Base-by-base conservation (phyloP, 1,139 yeast genomes). In the Saccharomyces pastorianus region DNA sequence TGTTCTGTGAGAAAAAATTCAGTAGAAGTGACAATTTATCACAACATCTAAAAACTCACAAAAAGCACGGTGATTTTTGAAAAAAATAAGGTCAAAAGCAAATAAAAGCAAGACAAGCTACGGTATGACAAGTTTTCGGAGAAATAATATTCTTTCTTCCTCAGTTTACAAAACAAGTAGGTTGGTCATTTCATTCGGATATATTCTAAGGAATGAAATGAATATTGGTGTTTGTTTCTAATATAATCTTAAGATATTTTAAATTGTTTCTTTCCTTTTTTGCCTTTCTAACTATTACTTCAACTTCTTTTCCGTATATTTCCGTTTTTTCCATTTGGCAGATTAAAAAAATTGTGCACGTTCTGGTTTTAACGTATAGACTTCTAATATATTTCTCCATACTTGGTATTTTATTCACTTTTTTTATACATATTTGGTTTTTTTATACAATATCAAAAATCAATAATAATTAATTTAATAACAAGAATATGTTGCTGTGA, bases 1-100 rank as follows among this genome's bases (percentile, higher is more conserved):
- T 74, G 49, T 77, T 79, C 51, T 87, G 95, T 65, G 82, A 83
- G 53, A 86, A 86, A 73, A 82, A 82, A 66, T 87, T 87, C 66
- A 83, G 90, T 58, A 75, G 95, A 59, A 80, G 88, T 26, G 95
- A 87, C 67, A 87, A 87, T 64, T 75, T 87, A 61, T 82, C 86
- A 47, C 95, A 86, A 72, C 95, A 87, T 71, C 76, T 86, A 64
- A 82, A 85, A 64, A 84, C 89, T 6, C 96, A 88, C 53, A 69
- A 64, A 56, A 67, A 64, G 55, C 70, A 66, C 56, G 70, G 71
- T 23, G 71, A 67, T 55, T 63, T 65, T 46, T 66, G 55, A 51
- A 25, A 14, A 34, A 34, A 17, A 23, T 23, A 23, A 17, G 7
- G 6, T 20, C 23, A 38, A 17, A 38, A 38, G 13, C 7, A 38